Percentiles rank a stretch among this genome's conserved stretches.
Evolutionary conservation across 352 stramenopile genomes (phyloP).

Genomic region (Phytophthora ohioensis): DNA sequence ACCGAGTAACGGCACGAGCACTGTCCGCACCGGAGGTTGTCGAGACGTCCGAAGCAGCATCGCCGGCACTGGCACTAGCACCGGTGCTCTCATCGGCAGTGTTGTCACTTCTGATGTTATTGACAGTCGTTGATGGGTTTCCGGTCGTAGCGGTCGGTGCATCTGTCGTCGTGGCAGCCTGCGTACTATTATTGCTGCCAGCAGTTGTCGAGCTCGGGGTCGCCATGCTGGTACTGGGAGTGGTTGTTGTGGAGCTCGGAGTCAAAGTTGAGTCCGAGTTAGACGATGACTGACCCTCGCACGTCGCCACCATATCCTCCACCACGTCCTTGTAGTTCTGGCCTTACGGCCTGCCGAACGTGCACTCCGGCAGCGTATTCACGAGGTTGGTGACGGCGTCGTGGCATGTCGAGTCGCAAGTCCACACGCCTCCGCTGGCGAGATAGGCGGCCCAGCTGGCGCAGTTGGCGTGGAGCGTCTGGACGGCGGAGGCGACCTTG

Average conservation of each 20-base stretch:
- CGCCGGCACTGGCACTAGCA: too few species aligned
- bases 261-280: not conserved
- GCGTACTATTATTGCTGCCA: too few species aligned
- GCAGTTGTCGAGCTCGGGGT: constrained; percentile 5
- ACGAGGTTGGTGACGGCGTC: constrained; percentile 18
- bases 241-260: constrained; percentile 2
- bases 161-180: too few species aligned
- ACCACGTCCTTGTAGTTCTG: constrained; percentile 27
- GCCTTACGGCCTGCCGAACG: constrained; percentile 21
- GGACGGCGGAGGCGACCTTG: constrained; percentile 1
- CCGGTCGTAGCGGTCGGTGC: too few species aligned
- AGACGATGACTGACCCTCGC: not conserved
- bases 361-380: constrained; percentile 14
- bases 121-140: too few species aligned
- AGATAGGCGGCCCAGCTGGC: constrained; percentile 23
- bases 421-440: constrained; percentile 22
- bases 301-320: constrained; percentile 5
- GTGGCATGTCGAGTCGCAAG: constrained; percentile 20
- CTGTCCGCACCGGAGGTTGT: constrained; percentile 1
- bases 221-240: not conserved
- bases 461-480: constrained; percentile 17
- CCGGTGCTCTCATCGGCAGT: not conserved
- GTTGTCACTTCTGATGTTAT: not conserved
- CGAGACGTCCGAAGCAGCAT: constrained; percentile 1
- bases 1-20: not conserved